Evolutionary conservation across 2,329 filamentous ascomycete species (phyloP).

Genomic region (Colletotrichum brevisporum): DNA sequence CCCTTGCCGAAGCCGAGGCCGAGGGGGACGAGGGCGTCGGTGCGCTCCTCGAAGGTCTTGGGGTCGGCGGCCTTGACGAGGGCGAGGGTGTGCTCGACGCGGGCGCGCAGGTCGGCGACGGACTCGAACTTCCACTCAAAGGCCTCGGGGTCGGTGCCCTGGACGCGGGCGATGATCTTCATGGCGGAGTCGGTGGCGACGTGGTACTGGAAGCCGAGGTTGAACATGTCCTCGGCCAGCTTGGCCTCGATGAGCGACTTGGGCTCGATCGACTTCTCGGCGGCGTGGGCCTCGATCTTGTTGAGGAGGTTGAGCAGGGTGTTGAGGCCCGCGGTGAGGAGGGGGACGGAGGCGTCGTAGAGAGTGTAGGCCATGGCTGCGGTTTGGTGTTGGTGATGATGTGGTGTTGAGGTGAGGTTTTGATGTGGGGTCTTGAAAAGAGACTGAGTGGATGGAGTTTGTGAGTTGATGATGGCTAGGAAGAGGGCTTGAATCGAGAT

Average conservation of each 20-base stretch:
- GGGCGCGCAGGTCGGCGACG: slow-evolving; percentile 52
- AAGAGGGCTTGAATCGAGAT: not conserved
- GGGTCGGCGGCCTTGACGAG: slow-evolving; percentile 49
- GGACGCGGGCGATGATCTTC: slow-evolving; percentile 52
- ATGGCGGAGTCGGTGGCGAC: slow-evolving; percentile 48
- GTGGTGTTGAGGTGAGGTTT: not conserved
- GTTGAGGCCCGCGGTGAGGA: slow-evolving; percentile 36
- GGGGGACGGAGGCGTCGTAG: slow-evolving; percentile 33
- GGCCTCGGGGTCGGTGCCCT: slow-evolving; percentile 48
- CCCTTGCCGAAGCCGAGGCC: slow-evolving; percentile 44
- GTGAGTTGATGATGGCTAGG: not conserved
- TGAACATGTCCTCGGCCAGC: slow-evolving; percentile 59
- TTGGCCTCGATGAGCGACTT: slow-evolving; percentile 29
- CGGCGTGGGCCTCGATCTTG: slow-evolving; percentile 33
- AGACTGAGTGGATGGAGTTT: not conserved
- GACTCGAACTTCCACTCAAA: slow-evolving; percentile 48
- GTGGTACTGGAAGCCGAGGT: slow-evolving; percentile 57
- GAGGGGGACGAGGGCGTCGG: slow-evolving; percentile 45
- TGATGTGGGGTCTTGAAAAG: too few relatives aligned
- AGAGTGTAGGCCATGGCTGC: slow-evolving; percentile 35
- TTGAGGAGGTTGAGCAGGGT: slow-evolving; percentile 30
- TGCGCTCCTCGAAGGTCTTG: slow-evolving; percentile 43
- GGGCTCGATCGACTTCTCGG: slow-evolving; percentile 29
- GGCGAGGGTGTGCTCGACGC: slow-evolving; percentile 48
- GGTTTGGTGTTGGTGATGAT: not conserved